Conservation (phyloP, 2,329 filamentous ascomycete species). For the Aspergillus calidoustus region DNA sequence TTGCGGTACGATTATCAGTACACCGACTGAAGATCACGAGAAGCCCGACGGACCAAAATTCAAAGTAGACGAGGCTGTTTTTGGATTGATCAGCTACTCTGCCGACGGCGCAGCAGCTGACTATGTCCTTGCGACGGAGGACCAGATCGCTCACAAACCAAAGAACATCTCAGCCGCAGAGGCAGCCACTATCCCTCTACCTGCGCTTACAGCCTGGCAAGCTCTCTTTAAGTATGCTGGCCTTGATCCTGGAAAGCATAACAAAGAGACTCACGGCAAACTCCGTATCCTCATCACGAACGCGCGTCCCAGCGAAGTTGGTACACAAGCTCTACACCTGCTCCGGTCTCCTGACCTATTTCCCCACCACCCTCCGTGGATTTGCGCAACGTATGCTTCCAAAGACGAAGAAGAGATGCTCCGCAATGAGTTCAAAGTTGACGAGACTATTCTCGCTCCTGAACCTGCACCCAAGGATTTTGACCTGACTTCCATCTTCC, state of each 20-base stretch:
- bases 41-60: conserved; percentile 40
- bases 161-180: conserved; percentile 40
- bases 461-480: conserved; percentile 30
- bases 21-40: conserved; percentile 37
- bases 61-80: conserved; percentile 46
- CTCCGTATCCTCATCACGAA: conserved; percentile 46
- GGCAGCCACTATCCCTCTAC: conserved; percentile 44
- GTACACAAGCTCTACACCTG: conserved; percentile 42
- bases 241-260: conserved; percentile 32
- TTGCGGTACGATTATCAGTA: conserved; percentile 45
- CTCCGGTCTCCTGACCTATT: conserved; percentile 42
- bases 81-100: conserved; percentile 42
- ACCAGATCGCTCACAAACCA: conserved; percentile 45
- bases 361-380: conserved; percentile 37
- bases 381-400: conserved; percentile 42
- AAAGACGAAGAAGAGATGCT: conserved; percentile 33
- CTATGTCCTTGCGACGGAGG: conserved; percentile 43
- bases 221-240: conserved; percentile 44
- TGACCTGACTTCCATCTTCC: conserved; percentile 39
- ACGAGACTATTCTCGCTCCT: conserved; percentile 40
- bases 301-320: conserved; percentile 42
- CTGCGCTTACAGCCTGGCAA: conserved; percentile 49
- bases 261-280: conserved; percentile 15
- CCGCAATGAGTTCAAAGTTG: conserved; percentile 34
- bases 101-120: conserved; percentile 50